Evolutionary conservation across 768 basidiomycete genomes (phyloP).

Genomic region (Trametes cubensis): DNA sequence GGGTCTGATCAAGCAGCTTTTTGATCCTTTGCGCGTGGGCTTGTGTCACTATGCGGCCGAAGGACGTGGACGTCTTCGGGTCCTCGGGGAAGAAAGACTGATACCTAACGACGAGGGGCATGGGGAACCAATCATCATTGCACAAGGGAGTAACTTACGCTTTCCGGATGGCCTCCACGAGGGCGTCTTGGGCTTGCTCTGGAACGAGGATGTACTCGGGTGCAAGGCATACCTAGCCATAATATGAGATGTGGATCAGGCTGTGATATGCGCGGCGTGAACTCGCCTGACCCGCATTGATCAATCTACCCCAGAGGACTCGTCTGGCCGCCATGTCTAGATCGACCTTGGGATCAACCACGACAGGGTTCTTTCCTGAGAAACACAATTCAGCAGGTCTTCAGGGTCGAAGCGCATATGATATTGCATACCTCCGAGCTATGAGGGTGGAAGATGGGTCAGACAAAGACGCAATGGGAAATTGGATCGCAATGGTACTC

Average conservation of each 20-base stretch:
- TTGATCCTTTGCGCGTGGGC: conserved; percentile 59
- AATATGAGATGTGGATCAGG: background rate
- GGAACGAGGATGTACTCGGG: conserved; percentile 54
- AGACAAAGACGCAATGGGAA: conserved; percentile 45
- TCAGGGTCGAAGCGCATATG: too few relatives aligned
- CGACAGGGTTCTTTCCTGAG: conserved; percentile 64
- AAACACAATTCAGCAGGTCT: background rate
- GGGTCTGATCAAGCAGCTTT: conserved; percentile 57
- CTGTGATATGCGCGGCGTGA: background rate
- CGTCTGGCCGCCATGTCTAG: conserved; percentile 63
- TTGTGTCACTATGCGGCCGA: conserved; percentile 51
- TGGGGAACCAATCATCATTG: background rate
- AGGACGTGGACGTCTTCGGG: conserved; percentile 43
- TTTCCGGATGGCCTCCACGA: conserved; percentile 43
- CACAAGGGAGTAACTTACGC: conserved; percentile 35
- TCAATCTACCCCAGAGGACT: conserved; percentile 73
- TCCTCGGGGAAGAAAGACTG: conserved; percentile 54
- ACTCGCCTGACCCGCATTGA: conserved; percentile 61
- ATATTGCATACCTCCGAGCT: background rate
- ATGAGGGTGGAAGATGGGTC: background rate
- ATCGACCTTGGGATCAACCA: conserved; percentile 62
- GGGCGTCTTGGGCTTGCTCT: conserved; percentile 36
- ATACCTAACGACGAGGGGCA: conserved; percentile 5
- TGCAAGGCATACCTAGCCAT: conserved; percentile 63
- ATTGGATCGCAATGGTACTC: conserved; percentile 36